Percentiles rank a stretch among this genome's conserved stretches.
Conservation (phyloP, 495 filamentous ascomycete species). For the Bombardia bombarda region DNA sequence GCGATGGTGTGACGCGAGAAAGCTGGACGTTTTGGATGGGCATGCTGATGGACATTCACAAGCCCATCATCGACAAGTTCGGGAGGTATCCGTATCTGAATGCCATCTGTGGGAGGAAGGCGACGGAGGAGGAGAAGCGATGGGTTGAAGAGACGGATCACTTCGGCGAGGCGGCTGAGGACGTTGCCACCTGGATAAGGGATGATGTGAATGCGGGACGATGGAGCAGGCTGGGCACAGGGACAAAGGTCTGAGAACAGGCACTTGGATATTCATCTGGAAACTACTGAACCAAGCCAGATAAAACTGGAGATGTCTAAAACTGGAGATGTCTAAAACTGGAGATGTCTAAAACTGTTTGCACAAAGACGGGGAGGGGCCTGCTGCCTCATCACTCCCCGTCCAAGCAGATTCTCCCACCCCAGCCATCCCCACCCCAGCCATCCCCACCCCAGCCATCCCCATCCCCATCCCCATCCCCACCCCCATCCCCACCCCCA, state of each 20-base stretch:
- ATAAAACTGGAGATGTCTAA: no score
- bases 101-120: constrained; percentile 6
- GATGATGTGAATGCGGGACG: constrained; percentile 8
- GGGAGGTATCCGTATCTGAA: constrained; percentile 19
- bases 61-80: constrained; percentile 14
- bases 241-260: no score
- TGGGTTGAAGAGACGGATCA: constrained; percentile 6
- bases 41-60: constrained; percentile 16
- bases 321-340: no score
- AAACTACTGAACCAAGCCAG: no score
- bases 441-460: no score
- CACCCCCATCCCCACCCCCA: background rate
- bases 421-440: no score
- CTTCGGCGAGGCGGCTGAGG: constrained; percentile 8
- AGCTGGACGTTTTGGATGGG: constrained; percentile 13
- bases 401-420: no score
- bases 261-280: no score
- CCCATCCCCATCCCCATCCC: no score
- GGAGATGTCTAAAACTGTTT: no score
- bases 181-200: constrained; percentile 4
- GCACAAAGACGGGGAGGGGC: no score
- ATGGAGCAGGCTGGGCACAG: constrained; percentile 6
- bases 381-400: no score
- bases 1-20: constrained; percentile 8
- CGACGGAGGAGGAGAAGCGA: constrained; percentile 7